Percentiles rank a stretch among this genome's conserved stretches.
Evolutionary conservation across 2,329 filamentous ascomycete genomes (phyloP).

Genomic region (Simplicillium sp.): DNA sequence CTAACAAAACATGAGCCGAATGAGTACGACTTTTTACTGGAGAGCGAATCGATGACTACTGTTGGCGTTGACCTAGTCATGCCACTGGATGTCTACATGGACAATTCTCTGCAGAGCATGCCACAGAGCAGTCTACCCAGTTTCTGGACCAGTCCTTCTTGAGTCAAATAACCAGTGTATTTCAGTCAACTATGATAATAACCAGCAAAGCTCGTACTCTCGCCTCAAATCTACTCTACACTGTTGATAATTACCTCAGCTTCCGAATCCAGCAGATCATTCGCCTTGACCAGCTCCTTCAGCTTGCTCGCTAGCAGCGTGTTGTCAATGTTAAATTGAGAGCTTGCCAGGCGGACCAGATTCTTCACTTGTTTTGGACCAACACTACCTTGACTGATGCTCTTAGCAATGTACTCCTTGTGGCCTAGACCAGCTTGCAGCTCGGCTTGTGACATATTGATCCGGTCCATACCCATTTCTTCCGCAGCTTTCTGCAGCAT

Average conservation of each 20-base stretch:
- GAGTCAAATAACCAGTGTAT: background rate
- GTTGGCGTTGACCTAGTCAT: slow-evolving; percentile 2
- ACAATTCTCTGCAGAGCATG: background rate
- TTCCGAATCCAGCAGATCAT: too few relatives aligned
- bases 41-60: slow-evolving; percentile 1
- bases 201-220: too few relatives aligned
- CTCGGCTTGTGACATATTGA: slow-evolving; percentile 17
- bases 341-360: background rate
- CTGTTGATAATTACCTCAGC: too few relatives aligned
- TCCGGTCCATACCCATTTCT: slow-evolving; percentile 17
- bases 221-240: background rate
- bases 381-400: slow-evolving; percentile 1
- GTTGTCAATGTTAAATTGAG: background rate
- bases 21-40: slow-evolving; percentile 2
- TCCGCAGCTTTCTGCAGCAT: slow-evolving; percentile 1
- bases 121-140: background rate
- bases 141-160: background rate
- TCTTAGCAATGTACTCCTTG: slow-evolving; percentile 2
- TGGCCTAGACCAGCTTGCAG: slow-evolving; percentile 9
- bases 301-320: background rate
- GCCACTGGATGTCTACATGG: slow-evolving; percentile 1
- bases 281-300: background rate
- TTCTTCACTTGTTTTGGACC: slow-evolving; percentile 1
- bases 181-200: too few relatives aligned
- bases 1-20: slow-evolving; percentile 1